These are phyloP conservation scores for Cladosporium sp. DNA, from an alignment of 2,329 filamentous ascomycete species.

Conservation along the genomic window DNA sequence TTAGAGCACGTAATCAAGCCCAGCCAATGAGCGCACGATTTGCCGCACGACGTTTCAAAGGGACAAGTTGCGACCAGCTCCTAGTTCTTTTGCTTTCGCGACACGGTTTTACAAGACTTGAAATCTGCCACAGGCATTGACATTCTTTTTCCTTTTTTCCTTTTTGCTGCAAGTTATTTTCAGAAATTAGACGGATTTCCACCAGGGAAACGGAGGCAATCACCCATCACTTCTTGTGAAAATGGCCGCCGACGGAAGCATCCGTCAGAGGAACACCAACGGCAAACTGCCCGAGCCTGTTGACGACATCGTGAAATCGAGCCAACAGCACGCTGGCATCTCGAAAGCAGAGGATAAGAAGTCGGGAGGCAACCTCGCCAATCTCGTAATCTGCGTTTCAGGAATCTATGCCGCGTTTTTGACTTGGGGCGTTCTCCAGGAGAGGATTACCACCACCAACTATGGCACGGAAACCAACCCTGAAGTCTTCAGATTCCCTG, in stretches of 20 bases:
- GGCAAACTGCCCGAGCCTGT: slow-evolving; percentile 19
- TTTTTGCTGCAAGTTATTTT: neutral
- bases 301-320: slow-evolving; percentile 19
- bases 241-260: slow-evolving; percentile 22
- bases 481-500: slow-evolving; percentile 83
- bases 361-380: slow-evolving; percentile 39
- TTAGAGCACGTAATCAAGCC: slow-evolving; percentile 3
- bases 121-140: neutral
- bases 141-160: neutral
- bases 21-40: slow-evolving; percentile 1
- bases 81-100: neutral
- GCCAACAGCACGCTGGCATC: slow-evolving; percentile 25
- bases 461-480: slow-evolving; percentile 62
- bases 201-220: no score
- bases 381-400: slow-evolving; percentile 80
- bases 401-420: slow-evolving; percentile 99
- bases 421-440: slow-evolving; percentile 94
- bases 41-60: slow-evolving; percentile 1
- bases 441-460: slow-evolving; percentile 89
- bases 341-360: slow-evolving; percentile 16
- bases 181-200: no score
- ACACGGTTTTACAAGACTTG: neutral
- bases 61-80: slow-evolving; percentile 6
- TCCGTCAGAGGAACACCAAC: slow-evolving; percentile 24
- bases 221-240: neutral